Percentiles rank a stretch among this genome's conserved stretches.
These are phyloP conservation scores for Penicillium angulare DNA, from an alignment of 495 filamentous ascomycete species.

Conservation along the genomic window DNA sequence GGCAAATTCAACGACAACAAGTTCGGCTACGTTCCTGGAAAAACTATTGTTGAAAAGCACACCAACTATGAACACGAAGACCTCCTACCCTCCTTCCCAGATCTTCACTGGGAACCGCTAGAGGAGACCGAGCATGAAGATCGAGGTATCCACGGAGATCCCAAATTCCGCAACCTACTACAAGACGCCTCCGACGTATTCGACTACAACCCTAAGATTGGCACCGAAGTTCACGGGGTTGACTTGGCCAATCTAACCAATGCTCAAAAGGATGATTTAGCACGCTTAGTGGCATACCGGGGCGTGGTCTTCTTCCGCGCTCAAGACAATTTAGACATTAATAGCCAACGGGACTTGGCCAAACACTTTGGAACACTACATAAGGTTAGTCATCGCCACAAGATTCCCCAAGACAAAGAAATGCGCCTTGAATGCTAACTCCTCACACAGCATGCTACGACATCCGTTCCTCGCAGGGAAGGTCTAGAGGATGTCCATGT, in stretches of 20 bases:
- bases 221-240: constrained; percentile 70
- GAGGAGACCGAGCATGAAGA: constrained; percentile 52
- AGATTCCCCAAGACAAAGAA: neutral
- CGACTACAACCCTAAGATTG: constrained; percentile 66
- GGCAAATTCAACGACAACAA: constrained; percentile 31
- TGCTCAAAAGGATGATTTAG: constrained; percentile 72
- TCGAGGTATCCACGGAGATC: constrained; percentile 53
- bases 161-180: constrained; percentile 52
- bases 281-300: constrained; percentile 65
- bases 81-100: constrained; percentile 55
- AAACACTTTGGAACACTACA: constrained; percentile 66
- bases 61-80: constrained; percentile 55
- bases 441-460: constrained; percentile 48
- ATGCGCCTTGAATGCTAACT: neutral
- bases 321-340: constrained; percentile 65
- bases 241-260: constrained; percentile 66
- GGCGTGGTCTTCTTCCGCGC: constrained; percentile 73
- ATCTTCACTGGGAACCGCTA: constrained; percentile 53
- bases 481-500: constrained; percentile 70
- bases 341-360: constrained; percentile 64
- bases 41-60: constrained; percentile 43
- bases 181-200: constrained; percentile 52
- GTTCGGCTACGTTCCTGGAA: constrained; percentile 48
- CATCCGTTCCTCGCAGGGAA: constrained; percentile 54
- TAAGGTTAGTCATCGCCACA: constrained; percentile 44